Evolutionary conservation across 495 filamentous ascomycete species (phyloP), one percentile per base, ranked within the genome.

Genomic region (Astrocystis sublimbata): DNA sequence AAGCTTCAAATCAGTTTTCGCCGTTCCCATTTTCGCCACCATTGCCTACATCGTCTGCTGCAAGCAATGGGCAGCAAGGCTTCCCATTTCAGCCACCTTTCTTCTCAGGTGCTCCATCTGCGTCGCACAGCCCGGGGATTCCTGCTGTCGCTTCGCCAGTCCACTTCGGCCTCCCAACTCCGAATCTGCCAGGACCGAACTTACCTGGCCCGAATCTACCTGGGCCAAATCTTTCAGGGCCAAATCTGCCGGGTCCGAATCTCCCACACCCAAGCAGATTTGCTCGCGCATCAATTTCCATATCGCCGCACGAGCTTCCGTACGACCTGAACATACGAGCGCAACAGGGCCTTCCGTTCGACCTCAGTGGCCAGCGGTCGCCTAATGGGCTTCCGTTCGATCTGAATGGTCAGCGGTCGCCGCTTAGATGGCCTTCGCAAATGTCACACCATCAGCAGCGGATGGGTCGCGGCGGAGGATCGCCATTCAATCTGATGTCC

Each of bases 21-120:
- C 68, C 78, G 38, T 71, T 88, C 23, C 85, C 91, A 9, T 88
- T 91, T 68, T 94, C 92, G 13, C 92, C 92, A 35, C 86, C 88
- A 24, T 59, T 89, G 7, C 88, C 87, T 28, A 82, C 88, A 1
- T 79, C 82, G 19, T 88, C 87, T 24, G 86, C 82, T 23, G 82
- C 82, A 21, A 87, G 86, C 64, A 88, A 83, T 58, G 75, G 81
- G 10, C 74, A 79, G 8, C 78, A 83, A n/a, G 81, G 83, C 21
- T 85, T 86, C 42, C 81, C 86, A 7, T 86, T 89, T 63, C 80
- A 79, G 6, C 78, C 81, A 8, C 78, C 81, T 10, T 84, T 88
- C 51, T 76, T 85, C 50, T 78, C 74, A 69, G 68, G 78, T 35
- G 78, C 78, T 12, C 78, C 81, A 50, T 83, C 86, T 8, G 76